These are phyloP conservation scores for Picea glauca DNA, from an alignment of 75 land plant species.

Conservation along the genomic window DNA sequence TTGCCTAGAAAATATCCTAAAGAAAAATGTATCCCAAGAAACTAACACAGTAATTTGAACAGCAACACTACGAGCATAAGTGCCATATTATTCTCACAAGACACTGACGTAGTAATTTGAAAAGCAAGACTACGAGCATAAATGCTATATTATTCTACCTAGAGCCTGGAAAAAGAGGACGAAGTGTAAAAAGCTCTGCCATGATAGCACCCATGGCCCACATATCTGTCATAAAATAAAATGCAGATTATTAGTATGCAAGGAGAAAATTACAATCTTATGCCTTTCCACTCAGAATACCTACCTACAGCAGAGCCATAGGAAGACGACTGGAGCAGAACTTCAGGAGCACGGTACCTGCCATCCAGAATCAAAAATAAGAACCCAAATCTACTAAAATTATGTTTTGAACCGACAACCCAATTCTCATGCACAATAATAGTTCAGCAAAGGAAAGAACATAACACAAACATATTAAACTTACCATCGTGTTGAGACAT, in stretches of 20 bases:
- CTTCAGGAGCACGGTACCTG: constrained; percentile 99
- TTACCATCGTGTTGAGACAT: constrained; percentile 98
- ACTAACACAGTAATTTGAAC: not conserved
- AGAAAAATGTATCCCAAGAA: not conserved
- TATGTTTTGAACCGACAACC: not conserved
- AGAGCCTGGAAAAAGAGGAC: constrained; percentile 91
- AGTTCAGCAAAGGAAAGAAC: not conserved
- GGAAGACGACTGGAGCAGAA: constrained; percentile 69
- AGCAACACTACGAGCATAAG: not conserved
- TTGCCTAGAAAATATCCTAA: not conserved
- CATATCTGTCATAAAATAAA: constrained; percentile 61
- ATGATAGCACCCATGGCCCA: constrained; percentile 99
- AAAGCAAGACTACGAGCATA: not conserved
- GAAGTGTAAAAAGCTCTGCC: constrained; percentile 90
- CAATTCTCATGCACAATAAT: not conserved
- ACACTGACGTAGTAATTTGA: not conserved
- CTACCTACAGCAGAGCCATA: constrained; percentile 82
- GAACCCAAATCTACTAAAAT: not conserved
- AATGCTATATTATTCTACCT: constrained; percentile 34
- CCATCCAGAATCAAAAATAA: not conserved
- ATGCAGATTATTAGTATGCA: not conserved
- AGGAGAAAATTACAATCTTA: not conserved
- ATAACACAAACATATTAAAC: not conserved
- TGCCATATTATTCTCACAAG: not conserved
- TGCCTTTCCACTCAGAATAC: constrained; percentile 1